Evolutionary conservation across 345 rosid genomes (phyloP).

Genomic region (Hirschfeldia incana): DNA sequence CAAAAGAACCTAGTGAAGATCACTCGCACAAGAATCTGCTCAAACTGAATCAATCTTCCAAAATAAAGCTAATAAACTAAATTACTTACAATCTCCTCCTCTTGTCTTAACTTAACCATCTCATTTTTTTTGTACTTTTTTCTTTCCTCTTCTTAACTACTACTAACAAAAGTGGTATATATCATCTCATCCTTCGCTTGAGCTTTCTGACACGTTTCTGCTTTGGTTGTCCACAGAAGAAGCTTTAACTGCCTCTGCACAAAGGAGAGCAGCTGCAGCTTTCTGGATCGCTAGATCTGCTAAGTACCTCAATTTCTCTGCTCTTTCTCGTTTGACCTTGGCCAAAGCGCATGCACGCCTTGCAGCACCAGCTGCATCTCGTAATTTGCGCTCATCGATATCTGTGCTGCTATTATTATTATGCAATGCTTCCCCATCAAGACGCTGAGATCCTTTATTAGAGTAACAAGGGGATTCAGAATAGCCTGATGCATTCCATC

Average conservation of each 20-base stretch:
- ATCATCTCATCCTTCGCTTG: too few species aligned
- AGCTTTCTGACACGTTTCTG: too few species aligned
- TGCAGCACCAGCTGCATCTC: conserved; percentile 83
- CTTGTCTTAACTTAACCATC: too few species aligned
- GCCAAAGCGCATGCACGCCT: conserved; percentile 63
- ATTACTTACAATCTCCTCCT: too few species aligned
- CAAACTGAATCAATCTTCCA: too few species aligned
- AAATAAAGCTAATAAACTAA: too few species aligned
- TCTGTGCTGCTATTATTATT: conserved; percentile 43
- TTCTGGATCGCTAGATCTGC: conserved; percentile 91
- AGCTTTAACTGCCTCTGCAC: conserved; percentile 49
- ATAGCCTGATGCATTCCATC: conserved; percentile 53
- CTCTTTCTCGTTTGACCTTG: conserved; percentile 76
- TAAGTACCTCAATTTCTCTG: conserved; percentile 67
- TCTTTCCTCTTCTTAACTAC: too few species aligned
- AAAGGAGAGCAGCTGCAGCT: conserved; percentile 83
- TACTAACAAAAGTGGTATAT: too few species aligned
- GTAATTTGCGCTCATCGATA: conserved; percentile 63
- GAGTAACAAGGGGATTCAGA: conserved; percentile 47
- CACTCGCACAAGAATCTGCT: too few species aligned
- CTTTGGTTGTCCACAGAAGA: too few species aligned
- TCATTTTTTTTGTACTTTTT: too few species aligned
- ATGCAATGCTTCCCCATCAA: conserved; percentile 43
- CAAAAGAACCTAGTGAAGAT: too few species aligned
- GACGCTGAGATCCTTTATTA: conserved; percentile 1